Conservation (phyloP, 202 grass and related monocot species). For the Hordeum pubiflorum region DNA sequence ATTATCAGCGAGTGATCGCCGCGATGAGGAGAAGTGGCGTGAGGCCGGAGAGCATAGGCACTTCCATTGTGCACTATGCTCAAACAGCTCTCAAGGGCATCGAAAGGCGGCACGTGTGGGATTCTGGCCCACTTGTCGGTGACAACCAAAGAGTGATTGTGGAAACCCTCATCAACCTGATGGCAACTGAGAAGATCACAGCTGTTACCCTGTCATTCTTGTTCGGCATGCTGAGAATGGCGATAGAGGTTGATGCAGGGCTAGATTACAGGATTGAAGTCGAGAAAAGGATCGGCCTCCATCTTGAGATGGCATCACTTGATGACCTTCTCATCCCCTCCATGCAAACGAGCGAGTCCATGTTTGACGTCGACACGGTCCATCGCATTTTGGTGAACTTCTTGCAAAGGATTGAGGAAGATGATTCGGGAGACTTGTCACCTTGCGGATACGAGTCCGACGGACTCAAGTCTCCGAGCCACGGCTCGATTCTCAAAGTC, state of each 20-base stretch:
- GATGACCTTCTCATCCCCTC: slow-evolving; percentile 84
- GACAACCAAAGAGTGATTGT: slow-evolving; percentile 58
- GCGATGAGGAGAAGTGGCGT: slow-evolving; percentile 76
- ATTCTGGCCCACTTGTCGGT: slow-evolving; percentile 52
- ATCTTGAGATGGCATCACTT: slow-evolving; percentile 74
- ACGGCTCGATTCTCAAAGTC: slow-evolving; percentile 70
- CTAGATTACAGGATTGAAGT: slow-evolving; percentile 60
- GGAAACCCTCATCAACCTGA: slow-evolving; percentile 59
- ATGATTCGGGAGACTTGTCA: slow-evolving; percentile 54
- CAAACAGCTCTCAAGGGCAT: slow-evolving; percentile 66
- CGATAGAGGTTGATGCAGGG: slow-evolving; percentile 58
- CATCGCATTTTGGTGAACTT: slow-evolving; percentile 82
- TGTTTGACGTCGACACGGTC: slow-evolving; percentile 78
- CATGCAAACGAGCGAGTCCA: slow-evolving; percentile 61
- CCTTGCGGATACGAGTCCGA: slow-evolving; percentile 74
- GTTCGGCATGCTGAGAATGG: slow-evolving; percentile 87
- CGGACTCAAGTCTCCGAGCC: slow-evolving; percentile 55
- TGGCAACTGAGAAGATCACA: slow-evolving; percentile 73
- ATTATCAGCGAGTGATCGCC: slow-evolving; percentile 66
- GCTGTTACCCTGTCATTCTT: slow-evolving; percentile 64
- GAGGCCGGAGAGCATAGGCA: slow-evolving; percentile 77
- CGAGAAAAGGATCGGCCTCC: slow-evolving; percentile 70
- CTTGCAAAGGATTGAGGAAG: slow-evolving; percentile 71
- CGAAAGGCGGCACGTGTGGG: slow-evolving; percentile 57
- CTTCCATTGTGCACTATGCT: slow-evolving; percentile 70